Base-by-base conservation (phyloP, 176 grass and related monocot species). In the Areca catechu region DNA sequence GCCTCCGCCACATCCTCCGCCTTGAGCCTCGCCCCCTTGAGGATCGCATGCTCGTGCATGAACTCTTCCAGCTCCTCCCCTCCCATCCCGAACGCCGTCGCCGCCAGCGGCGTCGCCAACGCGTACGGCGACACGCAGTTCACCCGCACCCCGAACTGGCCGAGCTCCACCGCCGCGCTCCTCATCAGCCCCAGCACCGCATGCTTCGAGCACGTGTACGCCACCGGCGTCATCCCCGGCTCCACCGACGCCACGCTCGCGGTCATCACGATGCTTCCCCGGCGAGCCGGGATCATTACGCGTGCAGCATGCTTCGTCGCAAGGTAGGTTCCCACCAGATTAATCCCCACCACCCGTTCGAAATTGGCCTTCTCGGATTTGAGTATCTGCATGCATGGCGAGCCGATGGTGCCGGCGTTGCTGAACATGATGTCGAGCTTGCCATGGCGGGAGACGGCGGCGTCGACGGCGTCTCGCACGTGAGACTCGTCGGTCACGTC, bases 401-500 rank as follows among this genome's bases (percentile, higher is more conserved):
- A 30, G 5, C 28, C 28, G 28, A 61, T 16, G 27, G 12, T 12
- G 29, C 58, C 58, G 16, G 58, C 58, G 58, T 43, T 61, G 58
- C 47, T 61, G n/a, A 20, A 61, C 28, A 61, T 43, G 58, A 61
- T 29, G 25, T 61, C 58, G 58, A 61, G 58, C 58, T 61, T 61
- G 7, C 58, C 58, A 16, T 47, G 27, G 58, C 17, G 29, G n/a
- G 58, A 61, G 16, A 61, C 18, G 16, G 58, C 58, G 29, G 58
- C 19, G 17, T 61, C 58, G 29, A 61, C 29, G 29, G 29, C 58
- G 7, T 19, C 17, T 30, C 15, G 17, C 4, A 60, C 57, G 57
- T 60, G 24, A 16, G 57, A 15, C 0, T 60, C 57, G 12, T 7
- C 4, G 7, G 29, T 37, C 24, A 48, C 25, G 58, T 61, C 58